Evolutionary conservation across 106 monocot genomes (phyloP).

Genomic region (Dendrobium chrysotoxum): DNA sequence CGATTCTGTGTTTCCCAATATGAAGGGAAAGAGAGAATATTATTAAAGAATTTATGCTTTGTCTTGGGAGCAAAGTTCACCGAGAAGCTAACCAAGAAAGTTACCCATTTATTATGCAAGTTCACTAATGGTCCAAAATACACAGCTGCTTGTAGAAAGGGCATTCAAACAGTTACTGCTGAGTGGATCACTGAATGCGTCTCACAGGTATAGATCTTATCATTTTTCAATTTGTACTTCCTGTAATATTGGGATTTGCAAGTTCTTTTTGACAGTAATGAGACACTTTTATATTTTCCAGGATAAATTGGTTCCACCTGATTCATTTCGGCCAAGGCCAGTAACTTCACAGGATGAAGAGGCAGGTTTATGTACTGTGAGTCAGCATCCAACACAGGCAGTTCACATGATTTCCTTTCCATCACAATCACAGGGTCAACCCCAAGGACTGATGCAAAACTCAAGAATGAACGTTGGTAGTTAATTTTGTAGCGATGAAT

Average conservation of each 20-base stretch:
- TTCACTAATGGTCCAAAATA: slow-evolving; percentile 85
- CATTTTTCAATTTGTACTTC: background rate
- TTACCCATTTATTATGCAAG: slow-evolving; percentile 94
- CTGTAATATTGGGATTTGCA: background rate
- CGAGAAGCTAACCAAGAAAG: slow-evolving; percentile 57
- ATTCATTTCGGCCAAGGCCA: slow-evolving; percentile 63
- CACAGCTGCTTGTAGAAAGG: slow-evolving; percentile 73
- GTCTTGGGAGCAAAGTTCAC: slow-evolving; percentile 76
- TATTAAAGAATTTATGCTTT: slow-evolving; percentile 77
- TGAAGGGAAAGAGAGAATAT: slow-evolving; percentile 73
- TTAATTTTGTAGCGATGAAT: background rate
- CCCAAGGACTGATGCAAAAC: slow-evolving; percentile 15
- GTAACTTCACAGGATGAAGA: slow-evolving; percentile 69
- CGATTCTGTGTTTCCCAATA: slow-evolving; percentile 88
- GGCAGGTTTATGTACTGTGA: slow-evolving; percentile 68
- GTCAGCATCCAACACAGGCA: slow-evolving; percentile 80
- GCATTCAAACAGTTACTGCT: slow-evolving; percentile 64
- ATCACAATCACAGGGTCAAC: slow-evolving; percentile 29
- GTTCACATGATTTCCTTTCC: slow-evolving; percentile 33
- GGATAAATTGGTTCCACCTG: slow-evolving; percentile 62
- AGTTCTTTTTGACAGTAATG: background rate
- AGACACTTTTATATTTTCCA: slow-evolving; percentile 12
- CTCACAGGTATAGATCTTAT: slow-evolving; percentile 34
- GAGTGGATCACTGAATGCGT: slow-evolving; percentile 92
- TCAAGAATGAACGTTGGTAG: slow-evolving; percentile 29